Evolutionary conservation across 352 stramenopile genomes (phyloP), one percentile per base, ranked within the genome.

Genomic region (Phytophthora meadii): DNA sequence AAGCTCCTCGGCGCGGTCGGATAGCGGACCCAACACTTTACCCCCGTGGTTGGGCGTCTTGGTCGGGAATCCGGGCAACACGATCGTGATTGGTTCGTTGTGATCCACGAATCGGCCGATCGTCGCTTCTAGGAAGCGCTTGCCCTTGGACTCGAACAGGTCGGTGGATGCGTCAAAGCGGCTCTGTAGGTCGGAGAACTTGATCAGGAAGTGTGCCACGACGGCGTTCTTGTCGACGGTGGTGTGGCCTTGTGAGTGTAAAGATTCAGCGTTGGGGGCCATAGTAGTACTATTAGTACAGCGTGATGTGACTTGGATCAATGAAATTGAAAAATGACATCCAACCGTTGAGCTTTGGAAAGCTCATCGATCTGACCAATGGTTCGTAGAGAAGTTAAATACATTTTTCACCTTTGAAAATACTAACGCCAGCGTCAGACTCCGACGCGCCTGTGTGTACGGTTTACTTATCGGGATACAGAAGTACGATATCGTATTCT

Each of bases 171-270:
- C 27, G 4, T 50, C 27, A 14, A 68, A 68, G 27, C 24, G 52
- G 45, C 60, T 68, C 39, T 68, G 60, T 6, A 68, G 47, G 19
- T 42, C 48, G 37, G 60, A 52, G 30, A 63, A 57, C 28, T 58
- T 62, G 19, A 9, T 22, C 2, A 61, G 28, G 39, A 68, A 68
- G 15, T 68, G 51, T 14, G 40, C 27, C 39, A 36, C 30, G 24
- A 68, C 36, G 8, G 46, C 39, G 14, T 51, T 14, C 17, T 63
- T 63, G 46, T 44, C 40, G 15, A 44, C 4, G 10, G 34, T 19
- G 27, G 30, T 51, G 5, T 52, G n/a, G 22, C 22, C 22, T 22
- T 22, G 0, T 2, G 30, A 54, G 36, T 52, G 37, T 44, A 25
- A n/a, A 28, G 39, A 51, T 15, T 51, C 6, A 19, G 36, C 10